phyloP scores from a whole-genome alignment of 805 yeast genomes.

The Metschnikowia borealis region DNA sequence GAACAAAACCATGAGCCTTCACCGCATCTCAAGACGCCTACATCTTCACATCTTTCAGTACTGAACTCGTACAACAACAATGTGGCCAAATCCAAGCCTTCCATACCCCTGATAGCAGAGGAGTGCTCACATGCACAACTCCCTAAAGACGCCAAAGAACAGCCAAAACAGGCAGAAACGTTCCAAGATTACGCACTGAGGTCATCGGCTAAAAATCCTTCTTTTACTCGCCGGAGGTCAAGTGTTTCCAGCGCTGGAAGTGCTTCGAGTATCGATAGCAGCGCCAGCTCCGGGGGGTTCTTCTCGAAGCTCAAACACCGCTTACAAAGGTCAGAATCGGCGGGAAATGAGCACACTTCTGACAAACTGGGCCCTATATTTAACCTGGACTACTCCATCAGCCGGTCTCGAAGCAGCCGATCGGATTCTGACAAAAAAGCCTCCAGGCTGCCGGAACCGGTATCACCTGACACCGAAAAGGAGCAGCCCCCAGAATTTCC shows the following conservation, averaged over 20 bases:
- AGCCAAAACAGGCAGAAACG: not conserved
- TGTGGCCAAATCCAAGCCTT: constrained; percentile 30
- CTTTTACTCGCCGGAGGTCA: constrained; percentile 16
- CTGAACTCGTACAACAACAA: constrained; percentile 32
- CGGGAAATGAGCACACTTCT: not conserved
- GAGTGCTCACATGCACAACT: constrained; percentile 6
- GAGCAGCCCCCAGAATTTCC: not conserved
- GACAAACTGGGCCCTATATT: not conserved
- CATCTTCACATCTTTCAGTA: constrained; percentile 16
- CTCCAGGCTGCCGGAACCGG: not conserved
- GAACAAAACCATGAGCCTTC: not conserved
- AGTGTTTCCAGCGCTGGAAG: constrained; percentile 18
- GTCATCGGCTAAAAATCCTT: not conserved
- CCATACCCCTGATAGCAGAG: constrained; percentile 26
- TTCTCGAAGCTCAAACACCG: constrained; percentile 37
- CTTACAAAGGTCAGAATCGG: constrained; percentile 18
- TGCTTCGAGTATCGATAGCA: constrained; percentile 14
- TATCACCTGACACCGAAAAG: not conserved
- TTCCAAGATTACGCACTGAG: constrained; percentile 1
- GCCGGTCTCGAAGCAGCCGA: not conserved
- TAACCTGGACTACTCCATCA: not conserved
- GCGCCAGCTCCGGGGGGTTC: constrained; percentile 22
- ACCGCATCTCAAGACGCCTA: constrained; percentile 13
- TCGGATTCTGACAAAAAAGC: not conserved
- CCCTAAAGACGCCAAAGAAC: not conserved